Conservation (phyloP, 345 rosid genomes). For the Brassica nigra region DNA sequence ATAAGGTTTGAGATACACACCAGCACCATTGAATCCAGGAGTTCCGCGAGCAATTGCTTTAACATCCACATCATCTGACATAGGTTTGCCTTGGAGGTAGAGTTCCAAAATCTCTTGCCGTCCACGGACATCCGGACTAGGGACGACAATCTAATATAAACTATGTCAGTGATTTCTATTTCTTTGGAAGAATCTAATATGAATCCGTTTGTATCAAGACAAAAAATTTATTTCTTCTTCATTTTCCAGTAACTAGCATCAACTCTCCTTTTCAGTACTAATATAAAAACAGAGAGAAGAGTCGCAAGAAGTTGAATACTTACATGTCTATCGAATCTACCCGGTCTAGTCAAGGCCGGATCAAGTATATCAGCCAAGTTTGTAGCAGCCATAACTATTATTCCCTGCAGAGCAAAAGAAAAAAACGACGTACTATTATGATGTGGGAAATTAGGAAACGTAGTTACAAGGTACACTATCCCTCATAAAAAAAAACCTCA, state of each 20-base stretch:
- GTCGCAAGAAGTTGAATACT: slow-evolving; percentile 49
- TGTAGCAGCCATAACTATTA: slow-evolving; percentile 98
- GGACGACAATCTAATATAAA: slow-evolving; percentile 76
- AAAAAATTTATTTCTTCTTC: background rate
- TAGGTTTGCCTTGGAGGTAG: slow-evolving; percentile 90
- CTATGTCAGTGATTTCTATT: slow-evolving; percentile 39
- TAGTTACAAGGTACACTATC: slow-evolving; percentile 1
- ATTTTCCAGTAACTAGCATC: background rate
- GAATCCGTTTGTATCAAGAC: too few species aligned
- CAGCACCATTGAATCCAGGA: slow-evolving; percentile 99
- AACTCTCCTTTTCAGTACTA: background rate
- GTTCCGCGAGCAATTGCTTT: slow-evolving; percentile 98
- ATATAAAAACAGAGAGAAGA: background rate
- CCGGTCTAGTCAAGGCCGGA: slow-evolving; percentile 99
- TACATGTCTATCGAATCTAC: slow-evolving; percentile 99
- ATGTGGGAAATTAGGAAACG: background rate
- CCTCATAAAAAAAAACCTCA: slow-evolving; percentile 51
- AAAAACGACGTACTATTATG: slow-evolving; percentile 19
- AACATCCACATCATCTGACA: slow-evolving; percentile 84
- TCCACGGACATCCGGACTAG: slow-evolving; percentile 91
- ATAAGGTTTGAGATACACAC: slow-evolving; percentile 44
- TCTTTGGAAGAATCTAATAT: background rate
- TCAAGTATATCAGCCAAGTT: slow-evolving; percentile 98
- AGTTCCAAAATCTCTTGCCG: slow-evolving; percentile 98
- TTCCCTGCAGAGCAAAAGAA: slow-evolving; percentile 59